Conservation (phyloP, 257 asterid species). For the Asclepias syriaca region DNA sequence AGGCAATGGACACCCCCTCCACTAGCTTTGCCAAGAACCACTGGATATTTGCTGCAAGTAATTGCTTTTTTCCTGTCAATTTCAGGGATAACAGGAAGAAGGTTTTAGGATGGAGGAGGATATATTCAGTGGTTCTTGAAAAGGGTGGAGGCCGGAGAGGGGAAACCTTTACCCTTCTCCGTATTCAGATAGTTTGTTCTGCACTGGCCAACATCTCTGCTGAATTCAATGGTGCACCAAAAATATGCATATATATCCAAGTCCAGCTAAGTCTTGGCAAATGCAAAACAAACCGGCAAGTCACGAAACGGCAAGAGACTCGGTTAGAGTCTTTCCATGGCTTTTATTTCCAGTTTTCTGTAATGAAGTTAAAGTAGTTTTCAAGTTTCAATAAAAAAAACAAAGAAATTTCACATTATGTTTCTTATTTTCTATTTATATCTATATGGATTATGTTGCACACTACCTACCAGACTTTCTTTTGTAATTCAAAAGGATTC, state of each 20-base stretch:
- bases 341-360: slow-evolving; percentile 19
- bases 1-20: slow-evolving; percentile 18
- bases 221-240: not conserved
- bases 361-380: slow-evolving; percentile 3
- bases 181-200: slow-evolving; percentile 20
- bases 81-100: slow-evolving; percentile 17
- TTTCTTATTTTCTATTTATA: not conserved
- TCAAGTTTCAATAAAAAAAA: slow-evolving; percentile 7
- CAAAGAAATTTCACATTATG: not conserved
- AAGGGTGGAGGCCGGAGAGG: slow-evolving; percentile 15
- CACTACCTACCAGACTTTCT: too few species aligned
- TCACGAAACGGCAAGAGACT: slow-evolving; percentile 58
- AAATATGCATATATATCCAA: too few species aligned
- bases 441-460: not conserved
- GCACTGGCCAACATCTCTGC: slow-evolving; percentile 19
- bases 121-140: slow-evolving; percentile 27
- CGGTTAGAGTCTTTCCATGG: slow-evolving; percentile 42
- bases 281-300: slow-evolving; percentile 50
- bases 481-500: not conserved
- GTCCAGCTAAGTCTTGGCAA: slow-evolving; percentile 16
- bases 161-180: slow-evolving; percentile 8
- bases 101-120: slow-evolving; percentile 29
- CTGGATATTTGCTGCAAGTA: not conserved
- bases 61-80: slow-evolving; percentile 3
- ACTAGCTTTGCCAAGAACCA: slow-evolving; percentile 19